Percentiles rank a stretch among this genome's conserved stretches.
These are phyloP conservation scores for Teratosphaeria gauchensis DNA, from an alignment of 2,329 filamentous ascomycete genomes.

Conservation along the genomic window DNA sequence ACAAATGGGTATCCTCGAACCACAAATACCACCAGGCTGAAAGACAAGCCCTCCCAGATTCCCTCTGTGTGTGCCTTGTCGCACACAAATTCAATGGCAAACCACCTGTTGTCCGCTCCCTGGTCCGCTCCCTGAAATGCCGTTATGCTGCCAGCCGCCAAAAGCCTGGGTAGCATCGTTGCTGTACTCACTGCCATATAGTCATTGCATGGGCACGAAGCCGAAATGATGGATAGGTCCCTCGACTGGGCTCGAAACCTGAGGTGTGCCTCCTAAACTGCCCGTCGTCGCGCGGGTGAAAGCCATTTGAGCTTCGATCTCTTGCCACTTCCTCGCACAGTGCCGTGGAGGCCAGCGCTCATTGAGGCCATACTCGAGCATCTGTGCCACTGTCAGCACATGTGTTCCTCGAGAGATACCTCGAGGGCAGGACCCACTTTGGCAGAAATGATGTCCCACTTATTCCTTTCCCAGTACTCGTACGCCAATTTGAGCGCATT, in stretches of 20 bases:
- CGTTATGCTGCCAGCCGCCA: not conserved
- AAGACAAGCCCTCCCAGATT: not conserved
- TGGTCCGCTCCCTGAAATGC: not conserved
- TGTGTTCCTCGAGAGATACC: not conserved
- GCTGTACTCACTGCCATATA: slow-evolving; percentile 9
- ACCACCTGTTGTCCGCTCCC: not conserved
- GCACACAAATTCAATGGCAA: not conserved
- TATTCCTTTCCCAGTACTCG: slow-evolving; percentile 44
- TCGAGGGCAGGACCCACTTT: slow-evolving; percentile 30
- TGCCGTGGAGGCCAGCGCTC: slow-evolving; percentile 43
- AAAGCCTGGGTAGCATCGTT: not conserved
- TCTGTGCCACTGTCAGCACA: slow-evolving; percentile 26
- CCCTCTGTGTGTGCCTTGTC: not conserved
- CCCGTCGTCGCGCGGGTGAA: slow-evolving; percentile 11
- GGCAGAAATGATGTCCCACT: slow-evolving; percentile 44
- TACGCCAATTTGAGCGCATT: slow-evolving; percentile 40
- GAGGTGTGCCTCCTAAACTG: slow-evolving; percentile 15
- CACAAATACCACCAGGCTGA: not conserved
- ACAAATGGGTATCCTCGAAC: slow-evolving; percentile 14
- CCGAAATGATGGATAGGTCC: slow-evolving; percentile 19
- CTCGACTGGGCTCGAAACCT: slow-evolving; percentile 22
- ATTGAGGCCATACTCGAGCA: slow-evolving; percentile 41
- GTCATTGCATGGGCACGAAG: slow-evolving; percentile 22
- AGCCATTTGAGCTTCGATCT: slow-evolving; percentile 26
- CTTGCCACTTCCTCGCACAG: slow-evolving; percentile 43